A percentile compares a stretch with the other conserved stretches of the same genome.
Conservation (phyloP, 345 rosid species). For the Linum tenue region DNA sequence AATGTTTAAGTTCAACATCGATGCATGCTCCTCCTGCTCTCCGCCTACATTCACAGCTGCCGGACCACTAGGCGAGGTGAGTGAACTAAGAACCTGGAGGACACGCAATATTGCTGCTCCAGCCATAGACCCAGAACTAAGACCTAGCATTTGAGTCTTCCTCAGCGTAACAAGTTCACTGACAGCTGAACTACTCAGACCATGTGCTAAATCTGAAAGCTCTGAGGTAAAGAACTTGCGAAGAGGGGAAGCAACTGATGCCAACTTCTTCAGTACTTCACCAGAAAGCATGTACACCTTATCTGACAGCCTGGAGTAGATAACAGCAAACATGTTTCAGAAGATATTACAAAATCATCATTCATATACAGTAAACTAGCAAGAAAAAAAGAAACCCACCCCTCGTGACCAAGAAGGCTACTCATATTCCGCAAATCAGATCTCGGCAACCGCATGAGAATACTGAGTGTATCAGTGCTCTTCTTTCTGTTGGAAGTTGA, state of each 20-base stretch:
- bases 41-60: conserved; percentile 31
- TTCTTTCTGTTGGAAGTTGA: conserved; percentile 40
- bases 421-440: conserved; percentile 68
- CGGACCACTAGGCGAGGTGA: conserved; percentile 27
- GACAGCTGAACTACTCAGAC: conserved; percentile 72
- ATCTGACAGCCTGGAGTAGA: conserved; percentile 67
- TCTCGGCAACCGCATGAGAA: conserved; percentile 68
- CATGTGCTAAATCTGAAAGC: conserved; percentile 68
- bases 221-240: conserved; percentile 58
- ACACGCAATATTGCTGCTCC: conserved; percentile 88
- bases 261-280: conserved; percentile 79
- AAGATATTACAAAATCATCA: background rate
- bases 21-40: conserved; percentile 66
- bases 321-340: conserved; percentile 6
- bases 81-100: conserved; percentile 72
- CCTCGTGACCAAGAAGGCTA: conserved; percentile 76
- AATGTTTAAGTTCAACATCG: conserved; percentile 55
- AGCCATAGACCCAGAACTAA: conserved; percentile 85
- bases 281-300: conserved; percentile 69
- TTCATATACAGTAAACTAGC: background rate
- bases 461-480: conserved; percentile 30
- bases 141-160: conserved; percentile 67
- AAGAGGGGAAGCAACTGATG: conserved; percentile 54
- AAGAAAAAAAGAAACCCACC: conserved; percentile 34
- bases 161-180: conserved; percentile 65